Evolutionary conservation across 495 filamentous ascomycete genomes (phyloP), one percentile per base, ranked within the genome.

Genomic region (Cladorrhinum samala): DNA sequence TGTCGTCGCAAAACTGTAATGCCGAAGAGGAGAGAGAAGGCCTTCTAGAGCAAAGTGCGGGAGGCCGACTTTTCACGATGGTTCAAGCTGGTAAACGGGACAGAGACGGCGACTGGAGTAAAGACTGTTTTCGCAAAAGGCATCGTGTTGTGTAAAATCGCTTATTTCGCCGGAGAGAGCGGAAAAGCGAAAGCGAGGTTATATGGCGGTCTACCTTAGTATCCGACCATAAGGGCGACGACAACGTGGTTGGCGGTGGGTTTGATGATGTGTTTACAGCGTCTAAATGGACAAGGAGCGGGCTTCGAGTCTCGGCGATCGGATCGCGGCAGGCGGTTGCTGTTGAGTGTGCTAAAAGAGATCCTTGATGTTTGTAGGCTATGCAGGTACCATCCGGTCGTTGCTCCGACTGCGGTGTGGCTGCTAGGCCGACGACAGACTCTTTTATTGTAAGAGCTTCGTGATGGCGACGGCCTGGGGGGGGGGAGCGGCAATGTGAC

Each of bases 101-200:
- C 72, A 64, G 65, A 71, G 77, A 76, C 66, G 77, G 72, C 78
- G 77, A 82, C 78, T 79, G 78, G 74, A 68, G 72, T 72, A 58
- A 56, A 64, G 51, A 57, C 49, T 53, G 56, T 64, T 68, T 64
- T 67, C 69, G 62, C 71, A 77, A 80, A 58, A 72, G 68, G 67
- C 77, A 80, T 80, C 48, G 66, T 79, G 76, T n/a, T 68, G 68
- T 60, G 64, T 33, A 23, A 33, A 33, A 17, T 41, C 13, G 39
- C 17, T 14, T 63, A 57, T 66, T 72, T 69, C 63, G 68, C 69
- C 49, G 36, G 41, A 39, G 19, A 41, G 54, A 25, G 55, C n/a
- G 57, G 65, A 64, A 61, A 63, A 53, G 39, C 24, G 46, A 54
- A 48, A 39, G 49, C 54, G 59, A 49, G 55, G 65, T 58, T 54